Conservation (phyloP, 2,329 filamentous ascomycete genomes). For the Penicillium paneum region DNA sequence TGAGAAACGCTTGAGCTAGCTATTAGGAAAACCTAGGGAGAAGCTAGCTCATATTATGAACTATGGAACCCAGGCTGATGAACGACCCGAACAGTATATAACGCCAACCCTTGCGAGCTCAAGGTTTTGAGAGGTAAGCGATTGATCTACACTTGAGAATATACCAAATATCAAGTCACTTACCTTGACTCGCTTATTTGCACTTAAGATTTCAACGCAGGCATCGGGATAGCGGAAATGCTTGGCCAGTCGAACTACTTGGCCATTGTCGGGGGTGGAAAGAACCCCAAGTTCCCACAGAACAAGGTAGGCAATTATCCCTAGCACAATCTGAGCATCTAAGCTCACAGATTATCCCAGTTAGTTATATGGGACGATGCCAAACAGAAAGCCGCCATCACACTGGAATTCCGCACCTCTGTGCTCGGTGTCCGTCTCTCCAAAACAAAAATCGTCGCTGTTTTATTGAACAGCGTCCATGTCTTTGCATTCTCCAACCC, state of each 20-base stretch:
- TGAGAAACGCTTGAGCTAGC: conserved; percentile 44
- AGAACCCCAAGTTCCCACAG: conserved; percentile 76
- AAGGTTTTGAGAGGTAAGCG: conserved; percentile 58
- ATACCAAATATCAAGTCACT: neutral
- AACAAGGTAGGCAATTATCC: conserved; percentile 62
- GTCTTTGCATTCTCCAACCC: conserved; percentile 76
- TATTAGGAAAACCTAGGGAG: neutral
- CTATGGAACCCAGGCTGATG: conserved; percentile 16
- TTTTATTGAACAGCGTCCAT: conserved; percentile 76
- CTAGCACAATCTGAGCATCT: neutral
- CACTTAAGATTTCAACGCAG: conserved; percentile 69
- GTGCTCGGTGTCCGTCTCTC: conserved; percentile 77
- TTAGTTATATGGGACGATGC: conserved; percentile 90
- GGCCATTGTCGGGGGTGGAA: conserved; percentile 84
- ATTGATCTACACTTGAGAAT: neutral
- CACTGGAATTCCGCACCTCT: conserved; percentile 73
- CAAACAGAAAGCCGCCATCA: conserved; percentile 70
- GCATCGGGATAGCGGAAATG: conserved; percentile 80
- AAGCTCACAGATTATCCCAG: conserved; percentile 19
- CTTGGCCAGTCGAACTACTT: conserved; percentile 82
- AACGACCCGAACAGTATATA: conserved; percentile 58
- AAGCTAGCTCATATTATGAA: conserved; percentile 1
- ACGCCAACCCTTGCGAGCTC: conserved; percentile 67
- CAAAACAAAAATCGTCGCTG: conserved; percentile 72
- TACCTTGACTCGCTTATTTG: neutral